Percentiles rank a stretch among this genome's conserved stretches.
phyloP scores from a whole-genome alignment of 2,329 filamentous ascomycete genomes.

The Alternaria panax region DNA sequence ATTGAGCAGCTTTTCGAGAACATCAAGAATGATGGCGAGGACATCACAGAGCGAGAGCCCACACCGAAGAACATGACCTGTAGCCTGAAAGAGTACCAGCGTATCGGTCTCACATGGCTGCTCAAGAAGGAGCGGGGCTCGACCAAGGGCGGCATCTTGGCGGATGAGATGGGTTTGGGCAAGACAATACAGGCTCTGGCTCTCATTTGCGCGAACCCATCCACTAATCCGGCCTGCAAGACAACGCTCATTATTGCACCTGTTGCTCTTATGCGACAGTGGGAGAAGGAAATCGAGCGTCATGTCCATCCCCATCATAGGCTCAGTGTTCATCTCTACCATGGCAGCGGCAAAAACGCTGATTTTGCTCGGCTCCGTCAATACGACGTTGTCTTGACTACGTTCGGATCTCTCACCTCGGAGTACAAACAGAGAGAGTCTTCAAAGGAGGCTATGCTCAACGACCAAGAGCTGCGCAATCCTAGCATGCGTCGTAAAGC shows the following conservation, averaged over 20 bases:
- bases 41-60: slow-evolving; percentile 66
- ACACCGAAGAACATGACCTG: slow-evolving; percentile 74
- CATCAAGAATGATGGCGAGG: slow-evolving; percentile 40
- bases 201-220: slow-evolving; percentile 74
- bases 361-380: slow-evolving; percentile 67
- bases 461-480: slow-evolving; percentile 50
- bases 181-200: slow-evolving; percentile 80
- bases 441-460: slow-evolving; percentile 57
- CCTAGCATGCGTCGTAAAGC: slow-evolving; percentile 25
- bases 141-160: slow-evolving; percentile 76
- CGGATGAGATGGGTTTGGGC: slow-evolving; percentile 73
- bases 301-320: slow-evolving; percentile 69
- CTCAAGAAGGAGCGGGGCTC: slow-evolving; percentile 74
- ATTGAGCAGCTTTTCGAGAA: slow-evolving; percentile 44
- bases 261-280: slow-evolving; percentile 81
- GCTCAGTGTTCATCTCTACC: slow-evolving; percentile 73
- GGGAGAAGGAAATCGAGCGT: slow-evolving; percentile 78
- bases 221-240: slow-evolving; percentile 64
- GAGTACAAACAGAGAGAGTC: slow-evolving; percentile 70
- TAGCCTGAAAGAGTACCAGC: slow-evolving; percentile 80
- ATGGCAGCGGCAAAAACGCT: slow-evolving; percentile 64
- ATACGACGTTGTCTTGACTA: slow-evolving; percentile 80
- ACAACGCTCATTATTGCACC: slow-evolving; percentile 86
- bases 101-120: slow-evolving; percentile 79
- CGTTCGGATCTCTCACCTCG: slow-evolving; percentile 73